These are phyloP conservation scores for Prunus kanzakura DNA, from an alignment of 306 rosid genomes.

Conservation along the genomic window DNA sequence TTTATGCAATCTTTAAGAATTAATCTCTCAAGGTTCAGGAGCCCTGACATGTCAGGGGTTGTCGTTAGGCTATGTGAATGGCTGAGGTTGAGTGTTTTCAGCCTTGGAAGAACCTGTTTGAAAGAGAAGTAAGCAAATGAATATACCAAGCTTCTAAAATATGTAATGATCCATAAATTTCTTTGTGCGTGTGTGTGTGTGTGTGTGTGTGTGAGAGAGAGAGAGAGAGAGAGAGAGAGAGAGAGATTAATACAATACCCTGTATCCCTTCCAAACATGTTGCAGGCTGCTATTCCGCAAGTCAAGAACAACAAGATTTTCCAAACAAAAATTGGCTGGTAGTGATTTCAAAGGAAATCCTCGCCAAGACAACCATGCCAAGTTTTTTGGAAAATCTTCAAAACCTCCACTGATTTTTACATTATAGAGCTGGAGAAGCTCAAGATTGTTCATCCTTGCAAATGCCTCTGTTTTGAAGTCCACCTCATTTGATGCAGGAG, in stretches of 20 bases:
- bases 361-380: neutral
- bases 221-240: neutral
- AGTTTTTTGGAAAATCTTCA: neutral
- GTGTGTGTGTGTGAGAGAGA: neutral
- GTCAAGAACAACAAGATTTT: constrained; percentile 12
- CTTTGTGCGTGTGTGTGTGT: neutral
- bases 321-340: neutral
- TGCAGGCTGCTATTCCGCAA: constrained; percentile 2
- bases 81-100: constrained; percentile 8
- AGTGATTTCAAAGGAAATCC: constrained; percentile 8
- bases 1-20: constrained; percentile 5
- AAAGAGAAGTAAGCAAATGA: neutral
- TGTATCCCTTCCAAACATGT: neutral
- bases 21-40: constrained; percentile 4
- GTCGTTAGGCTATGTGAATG: constrained; percentile 1
- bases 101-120: neutral
- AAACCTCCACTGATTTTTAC: neutral
- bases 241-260: neutral
- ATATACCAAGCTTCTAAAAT: neutral
- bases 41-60: constrained; percentile 5
- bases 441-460: neutral
- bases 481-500: neutral
- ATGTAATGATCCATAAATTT: neutral
- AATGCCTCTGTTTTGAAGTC: neutral
- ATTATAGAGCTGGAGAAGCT: neutral